Percentiles rank a stretch among this genome's conserved stretches.
Evolutionary conservation across 768 basidiomycete species (phyloP).

Genomic region (Asterophora lycoperdoides): DNA sequence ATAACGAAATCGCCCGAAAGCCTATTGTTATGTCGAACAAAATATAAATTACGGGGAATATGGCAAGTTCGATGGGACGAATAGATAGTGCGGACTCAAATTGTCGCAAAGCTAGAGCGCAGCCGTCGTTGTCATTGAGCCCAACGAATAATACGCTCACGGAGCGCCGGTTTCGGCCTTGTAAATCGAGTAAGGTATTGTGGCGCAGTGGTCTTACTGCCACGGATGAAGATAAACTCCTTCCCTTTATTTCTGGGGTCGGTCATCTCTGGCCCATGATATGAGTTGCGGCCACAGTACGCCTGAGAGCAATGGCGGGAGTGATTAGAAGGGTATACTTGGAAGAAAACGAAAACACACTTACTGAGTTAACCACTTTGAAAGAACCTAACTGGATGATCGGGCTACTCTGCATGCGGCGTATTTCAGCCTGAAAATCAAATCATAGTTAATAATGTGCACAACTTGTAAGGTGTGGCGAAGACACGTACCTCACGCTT

Average conservation of each 20-base stretch:
- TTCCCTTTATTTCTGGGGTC: neutral
- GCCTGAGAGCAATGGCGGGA: neutral
- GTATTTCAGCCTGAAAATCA: neutral
- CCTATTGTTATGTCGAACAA: too few species aligned
- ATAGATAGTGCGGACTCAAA: too few species aligned
- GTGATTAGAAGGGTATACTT: neutral
- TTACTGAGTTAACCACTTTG: constrained; percentile 9
- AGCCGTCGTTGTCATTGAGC: neutral
- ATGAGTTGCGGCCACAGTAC: constrained; percentile 8
- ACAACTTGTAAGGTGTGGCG: neutral
- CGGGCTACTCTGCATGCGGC: neutral
- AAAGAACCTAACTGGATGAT: neutral
- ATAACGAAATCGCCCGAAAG: too few species aligned
- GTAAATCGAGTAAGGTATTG: neutral
- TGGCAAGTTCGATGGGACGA: too few species aligned
- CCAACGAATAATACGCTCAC: neutral
- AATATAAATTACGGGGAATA: too few species aligned
- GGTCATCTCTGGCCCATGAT: neutral
- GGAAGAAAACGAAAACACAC: neutral
- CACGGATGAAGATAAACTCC: constrained; percentile 1
- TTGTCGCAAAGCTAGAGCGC: too few species aligned
- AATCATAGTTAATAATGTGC: too few species aligned
- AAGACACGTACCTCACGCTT: neutral
- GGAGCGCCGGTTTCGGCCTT: neutral
- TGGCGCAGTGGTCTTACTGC: neutral